Evolutionary conservation across 2,329 filamentous ascomycete genomes (phyloP).

Genomic region (Pestalotiopsis sp.): DNA sequence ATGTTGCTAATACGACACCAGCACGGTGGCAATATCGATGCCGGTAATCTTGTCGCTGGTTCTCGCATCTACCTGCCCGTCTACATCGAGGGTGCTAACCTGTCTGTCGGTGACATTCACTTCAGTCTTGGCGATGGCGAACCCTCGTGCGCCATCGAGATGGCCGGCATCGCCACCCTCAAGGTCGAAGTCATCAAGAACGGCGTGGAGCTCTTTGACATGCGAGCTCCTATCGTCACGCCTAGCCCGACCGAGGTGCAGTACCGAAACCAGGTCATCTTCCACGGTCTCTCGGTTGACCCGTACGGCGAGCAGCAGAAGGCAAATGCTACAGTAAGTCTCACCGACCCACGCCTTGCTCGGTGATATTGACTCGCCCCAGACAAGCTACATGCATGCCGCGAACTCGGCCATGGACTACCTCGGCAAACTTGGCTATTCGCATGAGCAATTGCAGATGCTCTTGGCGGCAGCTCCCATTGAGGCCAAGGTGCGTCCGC

Average conservation of each 20-base stretch:
- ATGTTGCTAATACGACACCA: background rate
- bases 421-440: background rate
- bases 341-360: background rate
- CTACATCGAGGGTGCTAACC: background rate
- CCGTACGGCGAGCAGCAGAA: background rate
- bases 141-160: background rate
- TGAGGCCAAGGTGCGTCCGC: background rate
- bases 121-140: background rate
- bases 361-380: background rate
- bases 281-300: background rate
- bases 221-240: background rate
- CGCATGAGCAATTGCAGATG: background rate
- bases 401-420: background rate
- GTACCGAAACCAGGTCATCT: background rate
- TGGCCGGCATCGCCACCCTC: background rate
- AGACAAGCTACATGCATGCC: background rate
- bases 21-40: background rate
- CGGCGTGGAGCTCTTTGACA: background rate
- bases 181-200: background rate
- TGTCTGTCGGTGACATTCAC: background rate
- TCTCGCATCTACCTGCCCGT: background rate
- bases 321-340: background rate
- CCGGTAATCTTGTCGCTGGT: background rate
- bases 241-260: background rate
- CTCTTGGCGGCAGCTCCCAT: background rate